A percentile compares a stretch with the other conserved stretches of the same genome.
Conservation (phyloP, 768 basidiomycete species). For the Boletellus ananas region DNA sequence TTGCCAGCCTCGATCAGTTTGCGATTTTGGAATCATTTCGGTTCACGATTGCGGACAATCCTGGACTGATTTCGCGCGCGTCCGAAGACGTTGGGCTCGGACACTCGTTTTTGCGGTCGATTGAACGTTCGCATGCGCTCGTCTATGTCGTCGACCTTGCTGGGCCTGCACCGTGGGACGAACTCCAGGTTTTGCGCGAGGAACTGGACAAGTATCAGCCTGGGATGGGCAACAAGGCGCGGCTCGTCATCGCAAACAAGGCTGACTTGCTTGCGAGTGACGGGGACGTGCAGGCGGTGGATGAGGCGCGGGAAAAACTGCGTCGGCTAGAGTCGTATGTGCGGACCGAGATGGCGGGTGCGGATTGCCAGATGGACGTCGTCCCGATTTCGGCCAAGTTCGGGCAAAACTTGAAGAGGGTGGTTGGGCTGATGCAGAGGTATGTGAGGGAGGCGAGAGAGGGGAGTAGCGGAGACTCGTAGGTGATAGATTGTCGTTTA, state of each 20-base stretch:
- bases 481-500: not conserved
- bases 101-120: constrained; percentile 87
- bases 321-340: constrained; percentile 55
- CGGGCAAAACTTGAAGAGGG: constrained; percentile 70
- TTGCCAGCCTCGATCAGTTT: constrained; percentile 38
- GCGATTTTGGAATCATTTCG: constrained; percentile 71
- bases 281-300: constrained; percentile 44
- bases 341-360: constrained; percentile 36
- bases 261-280: constrained; percentile 72
- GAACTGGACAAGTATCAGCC: constrained; percentile 82
- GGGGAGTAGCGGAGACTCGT: not conserved
- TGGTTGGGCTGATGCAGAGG: constrained; percentile 62
- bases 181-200: constrained; percentile 65
- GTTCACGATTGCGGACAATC: constrained; percentile 97
- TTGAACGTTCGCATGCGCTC: constrained; percentile 87
- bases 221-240: constrained; percentile 71
- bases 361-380: constrained; percentile 48
- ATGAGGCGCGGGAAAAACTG: constrained; percentile 56
- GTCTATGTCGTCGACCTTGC: constrained; percentile 92
- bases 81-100: constrained; percentile 91
- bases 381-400: constrained; percentile 85
- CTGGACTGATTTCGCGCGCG: constrained; percentile 81
- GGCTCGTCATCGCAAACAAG: constrained; percentile 91
- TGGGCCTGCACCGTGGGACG: constrained; percentile 68
- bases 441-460: constrained; percentile 56